Evolutionary conservation across 1,139 yeast genomes (phyloP).

Genomic region (Dujonia santamariae): DNA sequence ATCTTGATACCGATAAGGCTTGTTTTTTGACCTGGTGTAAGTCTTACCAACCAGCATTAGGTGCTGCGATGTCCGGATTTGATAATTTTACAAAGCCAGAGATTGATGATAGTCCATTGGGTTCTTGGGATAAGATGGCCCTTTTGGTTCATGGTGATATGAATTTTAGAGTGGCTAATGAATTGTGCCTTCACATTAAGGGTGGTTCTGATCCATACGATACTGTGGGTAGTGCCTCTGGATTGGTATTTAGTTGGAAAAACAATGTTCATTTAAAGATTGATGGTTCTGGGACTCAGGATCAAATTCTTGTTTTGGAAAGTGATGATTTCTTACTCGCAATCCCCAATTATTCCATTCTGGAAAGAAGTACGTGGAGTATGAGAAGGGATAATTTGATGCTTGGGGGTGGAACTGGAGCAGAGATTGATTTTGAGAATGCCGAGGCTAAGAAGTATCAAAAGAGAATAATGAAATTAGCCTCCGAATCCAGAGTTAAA

Average conservation of each 20-base stretch:
- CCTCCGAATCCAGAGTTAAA: slow-evolving; percentile 37
- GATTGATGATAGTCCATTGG: slow-evolving; percentile 82
- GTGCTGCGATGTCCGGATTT: slow-evolving; percentile 36
- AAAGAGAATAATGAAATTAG: slow-evolving; percentile 36
- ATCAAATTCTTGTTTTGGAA: slow-evolving; percentile 57
- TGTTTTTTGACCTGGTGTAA: slow-evolving; percentile 46
- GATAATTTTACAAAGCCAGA: slow-evolving; percentile 67
- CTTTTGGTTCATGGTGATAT: slow-evolving; percentile 46
- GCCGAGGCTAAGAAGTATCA: slow-evolving; percentile 30
- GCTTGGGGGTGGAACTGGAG: slow-evolving; percentile 14
- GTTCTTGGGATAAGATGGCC: slow-evolving; percentile 60
- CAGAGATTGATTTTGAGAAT: slow-evolving; percentile 17
- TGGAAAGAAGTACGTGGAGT: slow-evolving; percentile 36
- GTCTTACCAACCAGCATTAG: slow-evolving; percentile 39
- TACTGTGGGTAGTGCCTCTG: slow-evolving; percentile 66
- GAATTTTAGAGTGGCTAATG: slow-evolving; percentile 51
- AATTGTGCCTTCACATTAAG: slow-evolving; percentile 51
- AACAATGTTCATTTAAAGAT: slow-evolving; percentile 58
- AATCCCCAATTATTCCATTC: slow-evolving; percentile 51
- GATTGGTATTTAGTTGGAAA: slow-evolving; percentile 78
- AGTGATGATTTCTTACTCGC: slow-evolving; percentile 70
- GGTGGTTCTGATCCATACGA: slow-evolving; percentile 78
- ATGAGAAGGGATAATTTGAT: slow-evolving; percentile 25
- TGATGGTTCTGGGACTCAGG: slow-evolving; percentile 61
- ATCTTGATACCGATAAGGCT: slow-evolving; percentile 34